Percentiles rank a stretch among this genome's conserved stretches.
Evolutionary conservation across 1,284 basidiomycete genomes (phyloP).

Genomic region (Apiotrichum akiyoshidainum): DNA sequence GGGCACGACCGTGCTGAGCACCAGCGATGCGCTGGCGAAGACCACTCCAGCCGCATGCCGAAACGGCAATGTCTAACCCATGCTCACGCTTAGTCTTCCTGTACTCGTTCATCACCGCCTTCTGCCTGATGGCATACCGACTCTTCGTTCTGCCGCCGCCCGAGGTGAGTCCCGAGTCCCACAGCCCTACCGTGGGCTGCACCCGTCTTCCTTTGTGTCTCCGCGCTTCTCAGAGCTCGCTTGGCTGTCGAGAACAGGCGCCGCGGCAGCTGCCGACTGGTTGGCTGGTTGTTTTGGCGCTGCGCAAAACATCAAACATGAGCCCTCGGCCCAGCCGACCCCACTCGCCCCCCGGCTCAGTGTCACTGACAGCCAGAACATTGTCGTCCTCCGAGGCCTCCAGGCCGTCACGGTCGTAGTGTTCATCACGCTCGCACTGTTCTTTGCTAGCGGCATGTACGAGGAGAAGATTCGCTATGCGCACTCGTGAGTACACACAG

Average conservation of each 20-base stretch:
- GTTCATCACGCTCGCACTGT: slow-evolving; percentile 83
- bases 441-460: slow-evolving; percentile 96
- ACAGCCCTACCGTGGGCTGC: too few relatives aligned
- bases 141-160: slow-evolving; percentile 36
- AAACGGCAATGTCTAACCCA: neutral
- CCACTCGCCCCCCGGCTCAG: neutral
- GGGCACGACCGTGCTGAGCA: too few relatives aligned
- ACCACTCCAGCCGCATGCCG: neutral
- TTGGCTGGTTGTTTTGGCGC: too few relatives aligned
- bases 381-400: slow-evolving; percentile 31
- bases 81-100: slow-evolving; percentile 38
- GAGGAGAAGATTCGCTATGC: slow-evolving; percentile 94
- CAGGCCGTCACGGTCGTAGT: slow-evolving; percentile 77
- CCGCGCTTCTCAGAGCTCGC: neutral
- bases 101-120: slow-evolving; percentile 35
- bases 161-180: slow-evolving; percentile 23
- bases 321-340: neutral
- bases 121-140: slow-evolving; percentile 31
- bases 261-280: too few relatives aligned
- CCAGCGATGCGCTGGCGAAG: neutral
- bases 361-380: slow-evolving; percentile 18
- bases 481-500: slow-evolving; percentile 76
- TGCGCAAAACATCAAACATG: too few relatives aligned
- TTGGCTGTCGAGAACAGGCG: too few relatives aligned
- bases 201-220: too few relatives aligned